Evolutionary conservation across 768 basidiomycete species (phyloP).

Genomic region (Boletus bicolor): DNA sequence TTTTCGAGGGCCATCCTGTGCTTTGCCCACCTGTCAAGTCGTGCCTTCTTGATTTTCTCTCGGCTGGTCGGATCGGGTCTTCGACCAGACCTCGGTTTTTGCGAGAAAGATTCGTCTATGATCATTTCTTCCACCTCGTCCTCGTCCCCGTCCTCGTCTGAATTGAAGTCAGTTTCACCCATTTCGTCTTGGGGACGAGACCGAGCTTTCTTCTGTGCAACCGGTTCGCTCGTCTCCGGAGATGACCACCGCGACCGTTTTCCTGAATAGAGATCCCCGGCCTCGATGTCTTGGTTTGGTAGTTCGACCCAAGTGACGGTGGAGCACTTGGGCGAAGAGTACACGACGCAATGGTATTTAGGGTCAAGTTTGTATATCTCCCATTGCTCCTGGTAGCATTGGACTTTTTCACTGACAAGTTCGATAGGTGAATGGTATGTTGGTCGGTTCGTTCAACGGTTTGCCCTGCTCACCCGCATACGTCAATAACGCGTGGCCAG

Average conservation of each 20-base stretch:
- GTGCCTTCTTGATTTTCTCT: slow-evolving; percentile 30
- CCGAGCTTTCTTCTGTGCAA: slow-evolving; percentile 28
- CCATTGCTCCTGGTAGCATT: slow-evolving; percentile 76
- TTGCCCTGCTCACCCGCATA: slow-evolving; percentile 59
- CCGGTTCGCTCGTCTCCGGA: slow-evolving; percentile 16
- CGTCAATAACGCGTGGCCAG: slow-evolving; percentile 64
- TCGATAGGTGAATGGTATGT: slow-evolving; percentile 10
- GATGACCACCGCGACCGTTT: slow-evolving; percentile 31
- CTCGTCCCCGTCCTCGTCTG: slow-evolving; percentile 38
- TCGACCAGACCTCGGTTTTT: slow-evolving; percentile 11
- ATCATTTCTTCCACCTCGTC: slow-evolving; percentile 52
- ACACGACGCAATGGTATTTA: slow-evolving; percentile 63
- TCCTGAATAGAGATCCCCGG: slow-evolving; percentile 9
- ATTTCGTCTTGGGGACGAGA: slow-evolving; percentile 17
- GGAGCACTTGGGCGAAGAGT: slow-evolving; percentile 36
- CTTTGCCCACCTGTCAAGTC: slow-evolving; percentile 28
- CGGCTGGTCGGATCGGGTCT: slow-evolving; percentile 26
- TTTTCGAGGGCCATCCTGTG: slow-evolving; percentile 23
- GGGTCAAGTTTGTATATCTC: slow-evolving; percentile 83
- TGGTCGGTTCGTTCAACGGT: slow-evolving; percentile 1
- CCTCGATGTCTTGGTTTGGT: slow-evolving; percentile 5
- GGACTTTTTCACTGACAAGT: slow-evolving; percentile 41
- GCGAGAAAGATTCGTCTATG: slow-evolving; percentile 34
- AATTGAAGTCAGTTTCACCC: slow-evolving; percentile 25
- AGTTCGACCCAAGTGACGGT: slow-evolving; percentile 21